Conservation (phyloP, 2,329 filamentous ascomycete species). For the Mycosphaerella sp. region DNA sequence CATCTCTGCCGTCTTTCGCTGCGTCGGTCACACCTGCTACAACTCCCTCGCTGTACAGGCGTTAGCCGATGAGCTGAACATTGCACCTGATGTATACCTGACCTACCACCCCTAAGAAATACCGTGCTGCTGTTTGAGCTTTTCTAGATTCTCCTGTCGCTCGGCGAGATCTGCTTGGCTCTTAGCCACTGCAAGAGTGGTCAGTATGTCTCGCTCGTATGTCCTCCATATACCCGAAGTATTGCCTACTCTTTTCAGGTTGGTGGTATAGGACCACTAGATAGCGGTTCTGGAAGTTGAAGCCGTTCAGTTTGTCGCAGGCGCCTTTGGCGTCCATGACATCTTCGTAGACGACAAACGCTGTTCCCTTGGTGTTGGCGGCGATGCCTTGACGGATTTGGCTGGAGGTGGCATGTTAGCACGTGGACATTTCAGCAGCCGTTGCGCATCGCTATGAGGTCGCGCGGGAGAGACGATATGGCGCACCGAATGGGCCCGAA, state of each 20-base stretch:
- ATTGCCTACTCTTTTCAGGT: conserved; percentile 12
- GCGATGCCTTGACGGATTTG: conserved; percentile 99
- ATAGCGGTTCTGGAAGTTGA: conserved; percentile 99
- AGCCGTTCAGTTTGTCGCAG: conserved; percentile 99
- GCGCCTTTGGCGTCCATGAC: conserved; percentile 98
- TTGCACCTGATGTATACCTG: background rate
- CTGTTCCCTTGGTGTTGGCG: conserved; percentile 94
- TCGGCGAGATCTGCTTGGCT: conserved; percentile 71
- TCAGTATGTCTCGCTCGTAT: conserved; percentile 7
- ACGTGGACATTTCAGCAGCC: background rate
- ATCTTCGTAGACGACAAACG: conserved; percentile 99
- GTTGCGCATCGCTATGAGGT: conserved; percentile 3
- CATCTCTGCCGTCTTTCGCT: conserved; percentile 7
- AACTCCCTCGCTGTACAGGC: conserved; percentile 24
- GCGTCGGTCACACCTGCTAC: conserved; percentile 27
- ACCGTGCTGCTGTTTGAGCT: conserved; percentile 94
- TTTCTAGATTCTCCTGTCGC: conserved; percentile 94
- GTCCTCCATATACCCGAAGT: background rate
- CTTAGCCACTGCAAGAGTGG: conserved; percentile 49
- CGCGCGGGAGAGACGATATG: conserved; percentile 11
- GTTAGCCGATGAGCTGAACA: background rate
- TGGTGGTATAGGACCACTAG: conserved; percentile 78
- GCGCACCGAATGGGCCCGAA: conserved; percentile 89
- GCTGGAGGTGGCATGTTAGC: conserved; percentile 43
- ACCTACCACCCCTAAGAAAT: conserved; percentile 65